Percentiles rank a stretch among this genome's conserved stretches.
phyloP scores from a whole-genome alignment of 2,329 filamentous ascomycete species.

The Colletotrichum abscissum region DNA sequence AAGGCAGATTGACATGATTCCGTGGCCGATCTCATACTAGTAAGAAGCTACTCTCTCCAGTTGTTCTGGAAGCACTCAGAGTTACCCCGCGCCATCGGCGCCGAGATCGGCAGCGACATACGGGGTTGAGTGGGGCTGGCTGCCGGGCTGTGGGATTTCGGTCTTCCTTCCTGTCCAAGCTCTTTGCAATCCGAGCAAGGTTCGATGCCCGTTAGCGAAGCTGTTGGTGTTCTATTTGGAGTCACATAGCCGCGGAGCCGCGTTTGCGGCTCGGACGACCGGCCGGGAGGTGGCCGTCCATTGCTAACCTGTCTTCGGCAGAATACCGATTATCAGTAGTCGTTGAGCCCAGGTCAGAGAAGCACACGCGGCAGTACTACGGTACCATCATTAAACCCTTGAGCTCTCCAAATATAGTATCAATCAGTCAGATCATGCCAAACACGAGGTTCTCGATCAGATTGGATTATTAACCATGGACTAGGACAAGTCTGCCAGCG shows the following conservation, averaged over 20 bases:
- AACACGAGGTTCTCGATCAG: not conserved
- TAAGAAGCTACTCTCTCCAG: too few relatives aligned
- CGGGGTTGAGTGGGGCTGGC: not conserved
- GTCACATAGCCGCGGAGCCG: not conserved
- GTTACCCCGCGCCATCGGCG: not conserved
- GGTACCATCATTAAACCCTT: not conserved
- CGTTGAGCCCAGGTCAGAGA: too few relatives aligned
- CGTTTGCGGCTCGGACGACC: not conserved
- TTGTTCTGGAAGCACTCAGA: too few relatives aligned
- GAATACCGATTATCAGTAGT: not conserved
- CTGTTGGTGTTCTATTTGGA: not conserved
- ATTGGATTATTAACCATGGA: not conserved
- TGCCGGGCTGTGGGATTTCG: not conserved
- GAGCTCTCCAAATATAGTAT: not conserved
- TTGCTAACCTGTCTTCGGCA: not conserved
- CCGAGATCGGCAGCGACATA: not conserved
- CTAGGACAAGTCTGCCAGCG: not conserved
- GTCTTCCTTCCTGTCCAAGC: not conserved
- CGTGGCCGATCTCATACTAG: too few relatives aligned
- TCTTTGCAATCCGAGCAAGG: not conserved
- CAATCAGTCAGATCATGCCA: not conserved
- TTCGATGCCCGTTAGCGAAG: not conserved
- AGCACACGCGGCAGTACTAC: not conserved
- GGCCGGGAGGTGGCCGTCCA: not conserved
- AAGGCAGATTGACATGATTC: not conserved